Percentiles rank a stretch among this genome's conserved stretches.
These are phyloP conservation scores for Colletotrichum siamense DNA, from an alignment of 2,329 filamentous ascomycete genomes.

Conservation along the genomic window DNA sequence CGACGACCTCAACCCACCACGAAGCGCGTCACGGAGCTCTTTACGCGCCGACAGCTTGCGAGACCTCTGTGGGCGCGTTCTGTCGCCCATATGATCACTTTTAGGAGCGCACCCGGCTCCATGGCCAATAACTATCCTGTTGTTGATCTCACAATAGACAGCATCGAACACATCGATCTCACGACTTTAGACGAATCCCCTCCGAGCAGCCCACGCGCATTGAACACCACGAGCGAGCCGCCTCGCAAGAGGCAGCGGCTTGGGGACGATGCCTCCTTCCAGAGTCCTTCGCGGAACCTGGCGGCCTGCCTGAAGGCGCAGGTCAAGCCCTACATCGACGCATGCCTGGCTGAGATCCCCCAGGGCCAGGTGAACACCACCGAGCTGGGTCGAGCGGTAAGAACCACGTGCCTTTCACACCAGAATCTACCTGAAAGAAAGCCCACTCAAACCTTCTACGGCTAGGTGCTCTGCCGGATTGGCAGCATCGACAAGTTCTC, in stretches of 20 bases:
- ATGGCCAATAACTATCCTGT: neutral
- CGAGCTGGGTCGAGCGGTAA: conserved; percentile 36
- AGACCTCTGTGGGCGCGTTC: neutral
- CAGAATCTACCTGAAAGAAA: conserved; percentile 20
- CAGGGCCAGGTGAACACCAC: conserved; percentile 26
- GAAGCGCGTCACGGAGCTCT: neutral
- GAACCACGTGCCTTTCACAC: conserved; percentile 14
- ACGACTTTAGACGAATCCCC: conserved; percentile 24
- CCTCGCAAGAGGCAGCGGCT: conserved; percentile 36
- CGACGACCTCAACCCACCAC: neutral
- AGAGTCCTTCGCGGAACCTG: conserved; percentile 17
- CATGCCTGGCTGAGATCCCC: conserved; percentile 29
- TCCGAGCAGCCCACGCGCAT: neutral
- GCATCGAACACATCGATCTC: conserved; percentile 32
- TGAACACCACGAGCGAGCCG: conserved; percentile 24
- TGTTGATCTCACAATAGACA: conserved; percentile 10
- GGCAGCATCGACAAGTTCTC: neutral
- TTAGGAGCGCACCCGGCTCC: neutral
- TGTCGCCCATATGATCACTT: neutral
- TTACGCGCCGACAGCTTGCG: neutral
- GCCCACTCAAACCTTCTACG: neutral
- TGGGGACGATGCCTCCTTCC: conserved; percentile 13
- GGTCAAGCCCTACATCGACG: conserved; percentile 37
- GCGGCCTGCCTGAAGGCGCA: conserved; percentile 32
- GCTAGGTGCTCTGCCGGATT: neutral